Base-by-base conservation (phyloP, 2,329 filamentous ascomycete species). In the Neonectria ditissima region DNA sequence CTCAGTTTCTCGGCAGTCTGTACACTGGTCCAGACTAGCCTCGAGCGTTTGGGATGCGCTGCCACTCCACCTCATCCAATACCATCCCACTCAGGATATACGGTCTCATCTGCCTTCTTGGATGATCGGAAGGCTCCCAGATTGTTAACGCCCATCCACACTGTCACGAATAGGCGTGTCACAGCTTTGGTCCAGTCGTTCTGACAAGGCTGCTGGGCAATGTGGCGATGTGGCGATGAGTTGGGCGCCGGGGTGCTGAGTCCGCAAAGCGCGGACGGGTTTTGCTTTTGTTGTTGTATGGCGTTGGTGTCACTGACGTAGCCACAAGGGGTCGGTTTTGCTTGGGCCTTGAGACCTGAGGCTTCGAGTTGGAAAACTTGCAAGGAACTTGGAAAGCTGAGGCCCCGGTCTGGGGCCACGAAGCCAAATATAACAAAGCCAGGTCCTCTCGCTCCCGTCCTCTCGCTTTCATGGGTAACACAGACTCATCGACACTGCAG, bases 381-480 rank as follows among this genome's bases (percentile, higher is more conserved):
- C 3, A 22, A 47, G 43, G 13, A 22, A n/a, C 43, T 41, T 8
- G 5, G 43, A 47, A 47, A 24, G 22, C 26, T 47, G n/a, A 26
- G 30, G 47, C 41, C 18, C 8, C 37, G 54, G 32, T 26, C 44
- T 39, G 50, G 58, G 34, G 44, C 30, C 59, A 47, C 54, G 20
- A 10, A 44, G 41, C 47, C 39, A 62, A 50, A 58, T 62, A 58
- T 58, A 59, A 59, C 24, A 53, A 62, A 41, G 50, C 45, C 47
- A 53, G 22, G 39, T 54, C 48, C 32, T 45, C 32, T 41, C 37
- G 26, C 7, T 44, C 55, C 16, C n/a, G 28, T 41, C 44, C 55
- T 30, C 32, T 45, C 32, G 34, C 34, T 45, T 7, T 50, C 55
- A 30, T 20, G 50, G 50, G 60, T 58, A 57, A 63, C 60, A 59